phyloP scores from a whole-genome alignment of 371 early-diverging fungal genomes.

The Saksenaea vasiformis region DNA sequence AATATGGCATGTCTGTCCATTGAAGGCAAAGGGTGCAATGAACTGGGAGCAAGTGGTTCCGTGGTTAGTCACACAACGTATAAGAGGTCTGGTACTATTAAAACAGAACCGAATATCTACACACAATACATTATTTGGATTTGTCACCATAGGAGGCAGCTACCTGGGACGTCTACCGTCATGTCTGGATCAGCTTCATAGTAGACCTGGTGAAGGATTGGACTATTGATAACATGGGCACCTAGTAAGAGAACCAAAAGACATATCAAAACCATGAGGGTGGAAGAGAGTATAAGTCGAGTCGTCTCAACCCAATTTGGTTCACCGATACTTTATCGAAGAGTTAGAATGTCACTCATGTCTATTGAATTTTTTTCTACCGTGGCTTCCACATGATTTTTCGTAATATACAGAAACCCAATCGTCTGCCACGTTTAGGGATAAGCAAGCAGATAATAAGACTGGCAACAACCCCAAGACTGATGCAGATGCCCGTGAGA shows the following conservation, averaged over 20 bases:
- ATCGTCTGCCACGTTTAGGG: background rate
- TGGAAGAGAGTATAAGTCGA: background rate
- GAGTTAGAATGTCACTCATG: background rate
- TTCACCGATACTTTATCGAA: background rate
- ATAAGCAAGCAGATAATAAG: background rate
- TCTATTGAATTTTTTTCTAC: background rate
- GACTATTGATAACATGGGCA: background rate
- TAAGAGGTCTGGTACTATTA: background rate
- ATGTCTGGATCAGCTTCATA: background rate
- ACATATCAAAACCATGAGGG: background rate
- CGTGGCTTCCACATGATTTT: background rate
- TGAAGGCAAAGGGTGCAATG: background rate
- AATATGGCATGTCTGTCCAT: background rate
- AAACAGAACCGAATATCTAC: background rate
- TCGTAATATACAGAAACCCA: background rate
- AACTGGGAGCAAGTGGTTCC: background rate
- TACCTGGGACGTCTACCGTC: background rate
- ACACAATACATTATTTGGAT: background rate
- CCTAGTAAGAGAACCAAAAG: background rate
- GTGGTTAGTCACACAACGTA: background rate
- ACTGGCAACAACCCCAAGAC: background rate
- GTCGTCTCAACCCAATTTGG: background rate
- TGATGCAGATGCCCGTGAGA: background rate
- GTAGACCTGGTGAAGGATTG: background rate
- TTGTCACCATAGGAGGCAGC: too few species aligned